Evolutionary conservation across 2,329 filamentous ascomycete species (phyloP).

Genomic region (Cladophialophora bantiana): DNA sequence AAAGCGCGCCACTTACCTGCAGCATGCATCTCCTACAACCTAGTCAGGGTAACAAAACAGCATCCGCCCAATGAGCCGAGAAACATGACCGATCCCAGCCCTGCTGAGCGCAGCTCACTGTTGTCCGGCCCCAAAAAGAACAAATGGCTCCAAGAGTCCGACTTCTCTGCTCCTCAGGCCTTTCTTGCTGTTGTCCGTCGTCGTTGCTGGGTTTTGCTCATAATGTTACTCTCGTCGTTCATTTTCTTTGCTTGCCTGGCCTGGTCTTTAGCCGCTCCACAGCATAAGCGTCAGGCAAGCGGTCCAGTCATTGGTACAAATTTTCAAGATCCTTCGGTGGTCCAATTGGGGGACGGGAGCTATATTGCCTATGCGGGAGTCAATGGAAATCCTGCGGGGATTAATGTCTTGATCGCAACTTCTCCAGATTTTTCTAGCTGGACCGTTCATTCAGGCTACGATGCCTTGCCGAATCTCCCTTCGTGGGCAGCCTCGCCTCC

Average conservation of each 20-base stretch:
- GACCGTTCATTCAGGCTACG: constrained; percentile 57
- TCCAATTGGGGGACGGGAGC: constrained; percentile 53
- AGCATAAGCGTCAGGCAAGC: constrained; percentile 25
- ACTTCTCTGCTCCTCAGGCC: constrained; percentile 16
- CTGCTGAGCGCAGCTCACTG: constrained; percentile 14
- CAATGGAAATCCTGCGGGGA: constrained; percentile 44
- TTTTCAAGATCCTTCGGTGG: constrained; percentile 64
- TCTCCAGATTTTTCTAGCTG: constrained; percentile 57
- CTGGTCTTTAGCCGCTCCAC: constrained; percentile 26
- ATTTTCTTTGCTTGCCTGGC: constrained; percentile 27
- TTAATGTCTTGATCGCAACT: constrained; percentile 62
- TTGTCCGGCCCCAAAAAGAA: constrained; percentile 22
- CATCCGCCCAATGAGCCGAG: constrained; percentile 2
- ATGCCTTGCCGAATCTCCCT: constrained; percentile 60
- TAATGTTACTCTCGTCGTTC: constrained; percentile 27
- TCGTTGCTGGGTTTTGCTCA: constrained; percentile 17
- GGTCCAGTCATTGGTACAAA: constrained; percentile 46
- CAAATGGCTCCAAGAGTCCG: constrained; percentile 24
- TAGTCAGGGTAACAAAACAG: constrained; percentile 8
- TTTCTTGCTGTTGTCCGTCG: constrained; percentile 13
- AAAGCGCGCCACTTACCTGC: constrained; percentile 15
- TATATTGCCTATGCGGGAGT: constrained; percentile 63
- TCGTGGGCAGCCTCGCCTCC: constrained; percentile 54
- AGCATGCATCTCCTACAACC: constrained; percentile 9
- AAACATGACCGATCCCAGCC: constrained; percentile 14